Conservation (phyloP, 768 basidiomycete genomes). For the Sistotremastrum niveocremeum region DNA sequence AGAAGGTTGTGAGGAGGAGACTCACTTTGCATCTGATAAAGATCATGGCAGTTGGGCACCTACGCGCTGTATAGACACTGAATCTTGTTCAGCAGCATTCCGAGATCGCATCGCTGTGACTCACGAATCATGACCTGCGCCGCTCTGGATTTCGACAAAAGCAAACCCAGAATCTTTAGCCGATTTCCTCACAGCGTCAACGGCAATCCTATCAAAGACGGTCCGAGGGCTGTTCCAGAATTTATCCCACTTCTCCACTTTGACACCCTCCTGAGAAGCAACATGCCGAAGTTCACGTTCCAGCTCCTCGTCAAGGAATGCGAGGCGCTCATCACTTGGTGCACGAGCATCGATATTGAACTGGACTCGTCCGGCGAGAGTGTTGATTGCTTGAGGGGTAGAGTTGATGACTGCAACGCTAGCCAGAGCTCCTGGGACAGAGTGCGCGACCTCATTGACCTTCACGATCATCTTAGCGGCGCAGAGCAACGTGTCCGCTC, state of each 20-base stretch:
- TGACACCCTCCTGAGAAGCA: not conserved
- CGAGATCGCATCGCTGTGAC: not conserved
- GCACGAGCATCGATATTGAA: conserved; percentile 5
- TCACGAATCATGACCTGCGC: conserved; percentile 8
- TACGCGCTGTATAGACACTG: too few relatives aligned
- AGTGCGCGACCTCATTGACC: conserved; percentile 5
- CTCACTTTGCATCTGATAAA: too few relatives aligned
- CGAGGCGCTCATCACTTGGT: not conserved
- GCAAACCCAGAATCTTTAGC: not conserved
- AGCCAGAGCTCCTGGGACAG: conserved; percentile 3
- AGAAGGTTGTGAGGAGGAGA: too few relatives aligned
- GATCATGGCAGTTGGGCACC: too few relatives aligned
- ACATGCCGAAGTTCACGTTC: not conserved
- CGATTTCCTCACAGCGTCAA: not conserved
- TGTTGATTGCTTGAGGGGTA: conserved; percentile 7
- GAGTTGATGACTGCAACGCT: conserved; percentile 5
- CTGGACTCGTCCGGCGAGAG: conserved; percentile 6
- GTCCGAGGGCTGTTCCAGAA: not conserved
- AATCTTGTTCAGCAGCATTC: too few relatives aligned
- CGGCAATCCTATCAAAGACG: conserved; percentile 2
- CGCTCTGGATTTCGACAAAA: conserved; percentile 5
- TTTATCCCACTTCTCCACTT: not conserved
- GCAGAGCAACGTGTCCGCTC: conserved; percentile 9
- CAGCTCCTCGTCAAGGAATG: not conserved
- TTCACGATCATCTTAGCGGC: conserved; percentile 9